Conservation (phyloP, 1,139 yeast species). For the Candida sp. region DNA sequence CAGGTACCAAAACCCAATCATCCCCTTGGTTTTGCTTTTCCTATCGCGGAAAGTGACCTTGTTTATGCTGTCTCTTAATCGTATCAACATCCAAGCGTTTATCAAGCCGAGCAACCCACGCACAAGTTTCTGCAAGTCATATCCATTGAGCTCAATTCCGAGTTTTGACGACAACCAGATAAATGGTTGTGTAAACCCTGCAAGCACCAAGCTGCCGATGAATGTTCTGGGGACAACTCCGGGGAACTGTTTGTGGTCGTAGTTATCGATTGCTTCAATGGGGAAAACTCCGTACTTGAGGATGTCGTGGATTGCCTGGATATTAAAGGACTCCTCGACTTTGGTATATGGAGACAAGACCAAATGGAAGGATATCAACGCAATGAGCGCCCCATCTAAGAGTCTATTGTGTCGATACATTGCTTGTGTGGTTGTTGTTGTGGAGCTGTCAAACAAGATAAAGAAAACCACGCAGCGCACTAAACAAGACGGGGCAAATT, state of each 20-base stretch:
- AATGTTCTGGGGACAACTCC: slow-evolving; percentile 93
- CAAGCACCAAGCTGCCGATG: slow-evolving; percentile 68
- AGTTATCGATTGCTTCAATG: slow-evolving; percentile 40
- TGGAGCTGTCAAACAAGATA: background rate
- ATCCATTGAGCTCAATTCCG: slow-evolving; percentile 22
- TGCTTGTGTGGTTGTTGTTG: background rate
- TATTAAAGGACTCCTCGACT: slow-evolving; percentile 93
- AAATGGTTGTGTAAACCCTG: slow-evolving; percentile 38
- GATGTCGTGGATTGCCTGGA: slow-evolving; percentile 90
- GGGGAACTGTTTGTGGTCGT: slow-evolving; percentile 81
- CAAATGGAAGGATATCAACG: slow-evolving; percentile 49
- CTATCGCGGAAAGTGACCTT: slow-evolving; percentile 27
- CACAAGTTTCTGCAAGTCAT: slow-evolving; percentile 48
- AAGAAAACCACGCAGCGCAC: no score
- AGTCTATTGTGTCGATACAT: slow-evolving; percentile 24
- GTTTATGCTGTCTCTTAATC: slow-evolving; percentile 29
- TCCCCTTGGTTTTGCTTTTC: slow-evolving; percentile 23
- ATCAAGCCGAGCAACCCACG: slow-evolving; percentile 58
- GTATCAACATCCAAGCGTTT: slow-evolving; percentile 39
- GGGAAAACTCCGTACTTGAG: slow-evolving; percentile 60
- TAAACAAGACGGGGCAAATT: no score
- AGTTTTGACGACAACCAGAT: slow-evolving; percentile 24
- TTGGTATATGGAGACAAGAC: slow-evolving; percentile 79
- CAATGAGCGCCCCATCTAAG: slow-evolving; percentile 26
- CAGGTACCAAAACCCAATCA: slow-evolving; percentile 60